Evolutionary conservation across 768 basidiomycete species (phyloP).

Genomic region (Pilatotrama ljubarskyi): DNA sequence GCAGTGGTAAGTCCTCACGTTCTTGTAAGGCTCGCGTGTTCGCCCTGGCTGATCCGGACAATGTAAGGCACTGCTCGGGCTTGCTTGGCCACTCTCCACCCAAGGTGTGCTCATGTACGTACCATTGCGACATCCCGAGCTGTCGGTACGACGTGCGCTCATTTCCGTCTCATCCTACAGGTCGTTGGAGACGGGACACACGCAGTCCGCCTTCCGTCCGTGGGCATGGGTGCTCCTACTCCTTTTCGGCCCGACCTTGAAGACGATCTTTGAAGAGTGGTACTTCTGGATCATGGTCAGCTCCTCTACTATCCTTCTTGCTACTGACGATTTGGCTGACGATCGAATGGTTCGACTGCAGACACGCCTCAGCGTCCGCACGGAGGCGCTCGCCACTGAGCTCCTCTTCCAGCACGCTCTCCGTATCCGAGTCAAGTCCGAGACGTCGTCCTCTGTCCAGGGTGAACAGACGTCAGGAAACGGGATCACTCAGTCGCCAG

Average conservation of each 20-base stretch:
- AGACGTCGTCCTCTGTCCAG: background rate
- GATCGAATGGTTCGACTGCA: no score
- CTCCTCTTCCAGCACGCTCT: conserved; percentile 51
- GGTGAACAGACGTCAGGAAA: no score
- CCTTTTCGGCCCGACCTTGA: conserved; percentile 47
- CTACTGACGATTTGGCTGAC: background rate
- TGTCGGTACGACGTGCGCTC: no score
- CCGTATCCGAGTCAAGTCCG: conserved; percentile 45
- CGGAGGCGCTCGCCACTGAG: conserved; percentile 16
- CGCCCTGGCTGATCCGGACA: background rate
- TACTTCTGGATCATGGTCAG: conserved; percentile 45
- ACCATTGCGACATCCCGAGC: background rate
- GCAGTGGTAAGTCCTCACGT: conserved; percentile 15
- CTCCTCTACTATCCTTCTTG: background rate
- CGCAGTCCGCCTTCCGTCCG: conserved; percentile 51
- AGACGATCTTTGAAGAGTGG: conserved; percentile 49
- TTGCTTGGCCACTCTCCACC: conserved; percentile 34
- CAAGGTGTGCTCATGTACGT: conserved; percentile 34
- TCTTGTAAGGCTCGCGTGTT: background rate
- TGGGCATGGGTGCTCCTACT: conserved; percentile 68
- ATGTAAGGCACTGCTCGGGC: conserved; percentile 5
- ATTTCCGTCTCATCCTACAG: conserved; percentile 29
- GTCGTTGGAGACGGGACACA: conserved; percentile 57
- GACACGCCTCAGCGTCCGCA: background rate
- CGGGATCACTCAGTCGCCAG: background rate